Evolutionary conservation across 225 moss, liverwort and hornwort genomes (phyloP).

Genomic region (Polytrichum formosum): DNA sequence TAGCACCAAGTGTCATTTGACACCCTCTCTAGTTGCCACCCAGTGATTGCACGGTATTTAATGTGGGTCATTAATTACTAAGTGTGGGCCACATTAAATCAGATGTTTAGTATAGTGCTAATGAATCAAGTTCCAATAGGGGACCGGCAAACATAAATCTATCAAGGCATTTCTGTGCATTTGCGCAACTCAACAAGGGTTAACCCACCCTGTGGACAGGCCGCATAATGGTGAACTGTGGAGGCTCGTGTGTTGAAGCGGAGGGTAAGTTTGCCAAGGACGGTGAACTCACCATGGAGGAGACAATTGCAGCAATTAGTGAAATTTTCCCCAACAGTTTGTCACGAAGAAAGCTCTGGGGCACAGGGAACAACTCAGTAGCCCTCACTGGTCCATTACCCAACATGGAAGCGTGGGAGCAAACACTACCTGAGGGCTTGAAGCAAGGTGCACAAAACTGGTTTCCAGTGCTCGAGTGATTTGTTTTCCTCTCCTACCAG

Average conservation of each 20-base stretch:
- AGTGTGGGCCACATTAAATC: too few relatives aligned
- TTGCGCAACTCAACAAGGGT: too few relatives aligned
- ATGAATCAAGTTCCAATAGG: too few relatives aligned
- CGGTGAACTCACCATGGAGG: slow-evolving; percentile 66
- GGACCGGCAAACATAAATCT: too few relatives aligned
- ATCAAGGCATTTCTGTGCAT: too few relatives aligned
- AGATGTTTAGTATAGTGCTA: too few relatives aligned
- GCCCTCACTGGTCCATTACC: slow-evolving; percentile 74
- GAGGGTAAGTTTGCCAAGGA: slow-evolving; percentile 46
- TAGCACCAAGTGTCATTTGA: too few relatives aligned
- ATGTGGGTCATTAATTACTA: too few relatives aligned
- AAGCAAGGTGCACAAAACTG: slow-evolving; percentile 38
- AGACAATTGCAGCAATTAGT: slow-evolving; percentile 64
- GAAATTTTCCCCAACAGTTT: slow-evolving; percentile 57
- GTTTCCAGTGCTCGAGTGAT: slow-evolving; percentile 14
- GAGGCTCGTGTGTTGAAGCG: slow-evolving; percentile 87
- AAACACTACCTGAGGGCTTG: slow-evolving; percentile 52
- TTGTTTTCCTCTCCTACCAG: too few relatives aligned
- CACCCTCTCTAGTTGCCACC: too few relatives aligned
- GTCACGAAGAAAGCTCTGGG: slow-evolving; percentile 30
- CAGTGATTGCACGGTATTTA: too few relatives aligned
- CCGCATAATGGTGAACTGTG: slow-evolving; percentile 87
- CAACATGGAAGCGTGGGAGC: slow-evolving; percentile 56
- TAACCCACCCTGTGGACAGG: slow-evolving; percentile 15
- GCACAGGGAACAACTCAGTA: slow-evolving; percentile 61